Evolutionary conservation across 2,329 filamentous ascomycete genomes (phyloP), one percentile per base, ranked within the genome.

Genomic region (Fusarium sp.): DNA sequence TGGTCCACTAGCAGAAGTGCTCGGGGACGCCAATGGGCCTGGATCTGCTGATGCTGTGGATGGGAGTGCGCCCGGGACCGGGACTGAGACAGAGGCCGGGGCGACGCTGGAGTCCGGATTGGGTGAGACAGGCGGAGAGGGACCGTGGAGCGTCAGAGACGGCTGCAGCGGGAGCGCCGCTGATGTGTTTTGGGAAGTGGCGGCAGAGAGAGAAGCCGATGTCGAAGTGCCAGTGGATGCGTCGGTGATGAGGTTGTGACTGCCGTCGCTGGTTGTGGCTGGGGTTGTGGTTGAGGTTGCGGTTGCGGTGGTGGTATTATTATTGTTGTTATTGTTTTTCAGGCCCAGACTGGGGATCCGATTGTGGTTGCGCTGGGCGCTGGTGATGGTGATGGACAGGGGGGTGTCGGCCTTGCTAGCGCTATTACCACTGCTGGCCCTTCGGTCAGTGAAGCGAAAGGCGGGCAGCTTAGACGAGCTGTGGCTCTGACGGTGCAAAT

Each of bases 401-500:
- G 71, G 61, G 60, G 24, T 29, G 46, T 69, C 72, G 46, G 51
- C 65, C 55, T 66, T 72, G 58, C 66, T 67, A 55, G 78, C 73
- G 75, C 74, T 71, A 68, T 66, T 70, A 77, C 64, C 66, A 74
- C 67, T 67, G 55, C 58, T 75, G 69, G 66, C 83, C 64, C 81
- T 81, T 63, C 86, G 81, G 80, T 89, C 87, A 72, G 83, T 85
- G 77, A 88, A 87, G 67, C 87, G 87, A 79, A 87, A 88, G 24
- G 87, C 84, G 31, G 88, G 87, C 72, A 89, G 80, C 75, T 89
- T 89, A 70, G 87, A 89, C 42, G 87, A 85, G 76, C 84, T 89
- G 79, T 89, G 85, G 77, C 79, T 87, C 72, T 87, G 86, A 63
- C 87, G 86, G 79, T 89, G 87, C 51, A 81, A 79, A 74, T 89